phyloP scores from a whole-genome alignment of 768 basidiomycete genomes.

The Dioszegia aurantiaca region DNA sequence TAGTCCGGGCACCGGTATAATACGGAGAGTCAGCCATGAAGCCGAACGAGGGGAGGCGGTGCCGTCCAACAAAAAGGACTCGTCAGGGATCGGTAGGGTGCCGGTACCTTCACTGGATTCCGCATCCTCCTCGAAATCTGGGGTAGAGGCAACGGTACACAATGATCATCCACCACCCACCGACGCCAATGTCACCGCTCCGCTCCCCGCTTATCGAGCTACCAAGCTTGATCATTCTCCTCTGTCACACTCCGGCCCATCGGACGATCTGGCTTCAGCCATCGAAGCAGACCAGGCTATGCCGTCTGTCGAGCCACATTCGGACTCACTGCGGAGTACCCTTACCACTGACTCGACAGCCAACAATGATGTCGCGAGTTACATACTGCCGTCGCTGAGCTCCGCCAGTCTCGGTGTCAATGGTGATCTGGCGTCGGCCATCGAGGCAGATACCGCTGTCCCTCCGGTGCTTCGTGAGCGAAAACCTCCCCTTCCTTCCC shows the following conservation, averaged over 20 bases:
- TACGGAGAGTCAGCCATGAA: constrained; percentile 15
- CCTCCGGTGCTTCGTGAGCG: not conserved
- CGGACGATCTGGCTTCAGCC: not conserved
- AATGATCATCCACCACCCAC: not conserved
- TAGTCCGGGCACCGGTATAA: constrained; percentile 22
- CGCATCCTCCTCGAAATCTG: no score
- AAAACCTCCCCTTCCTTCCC: no score
- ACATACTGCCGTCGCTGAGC: not conserved
- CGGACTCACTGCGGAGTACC: not conserved
- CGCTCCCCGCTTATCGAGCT: constrained; percentile 9
- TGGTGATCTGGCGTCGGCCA: not conserved
- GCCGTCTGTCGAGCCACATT: not conserved
- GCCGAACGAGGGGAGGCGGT: constrained; percentile 13
- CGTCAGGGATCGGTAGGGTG: not conserved
- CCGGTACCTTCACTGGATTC: not conserved
- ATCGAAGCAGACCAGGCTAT: constrained; percentile 2
- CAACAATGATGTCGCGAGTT: not conserved
- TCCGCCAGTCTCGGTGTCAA: not conserved
- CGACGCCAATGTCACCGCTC: constrained; percentile 1
- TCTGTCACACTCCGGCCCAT: not conserved
- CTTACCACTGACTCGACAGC: not conserved
- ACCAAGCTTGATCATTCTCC: not conserved
- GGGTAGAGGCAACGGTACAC: not conserved
- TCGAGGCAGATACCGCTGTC: not conserved
- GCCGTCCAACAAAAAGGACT: constrained; percentile 9